These are phyloP conservation scores for Trichoderma polysporum DNA, from an alignment of 2,329 filamentous ascomycete species.

Conservation along the genomic window DNA sequence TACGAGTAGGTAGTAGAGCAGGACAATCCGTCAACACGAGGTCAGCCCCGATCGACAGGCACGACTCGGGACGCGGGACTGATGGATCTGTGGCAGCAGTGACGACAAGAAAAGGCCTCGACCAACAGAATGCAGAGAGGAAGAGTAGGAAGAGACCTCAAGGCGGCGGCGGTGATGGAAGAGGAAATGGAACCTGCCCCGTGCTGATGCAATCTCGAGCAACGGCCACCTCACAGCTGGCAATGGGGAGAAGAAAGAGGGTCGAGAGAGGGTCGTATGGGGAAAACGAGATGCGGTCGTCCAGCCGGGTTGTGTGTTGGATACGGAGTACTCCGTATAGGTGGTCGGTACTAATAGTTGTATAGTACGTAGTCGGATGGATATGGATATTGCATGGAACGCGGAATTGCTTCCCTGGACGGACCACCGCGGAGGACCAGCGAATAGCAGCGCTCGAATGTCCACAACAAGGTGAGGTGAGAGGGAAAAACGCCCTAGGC, in stretches of 20 bases:
- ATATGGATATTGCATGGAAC: background rate
- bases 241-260: constrained; percentile 4
- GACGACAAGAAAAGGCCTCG: background rate
- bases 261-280: constrained; percentile 16
- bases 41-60: constrained; percentile 22
- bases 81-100: constrained; percentile 14
- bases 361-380: constrained; percentile 3
- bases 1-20: background rate
- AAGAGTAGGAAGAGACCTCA: background rate
- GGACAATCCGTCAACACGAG: constrained; percentile 15
- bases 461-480: constrained; percentile 14
- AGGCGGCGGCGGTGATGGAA: constrained; percentile 2
- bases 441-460: constrained; percentile 11
- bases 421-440: constrained; percentile 2
- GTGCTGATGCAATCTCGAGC: constrained; percentile 21
- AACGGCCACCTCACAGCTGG: constrained; percentile 19
- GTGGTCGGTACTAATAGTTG: background rate
- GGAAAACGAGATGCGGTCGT: constrained; percentile 6
- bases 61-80: constrained; percentile 15
- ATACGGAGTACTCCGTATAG: constrained; percentile 7
- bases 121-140: constrained; percentile 3
- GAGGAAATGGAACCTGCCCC: constrained; percentile 21
- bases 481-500: background rate
- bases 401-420: background rate
- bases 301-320: background rate